Evolutionary conservation across 2,329 filamentous ascomycete species (phyloP).

Genomic region (Pyrenophora tritici-repentis): DNA sequence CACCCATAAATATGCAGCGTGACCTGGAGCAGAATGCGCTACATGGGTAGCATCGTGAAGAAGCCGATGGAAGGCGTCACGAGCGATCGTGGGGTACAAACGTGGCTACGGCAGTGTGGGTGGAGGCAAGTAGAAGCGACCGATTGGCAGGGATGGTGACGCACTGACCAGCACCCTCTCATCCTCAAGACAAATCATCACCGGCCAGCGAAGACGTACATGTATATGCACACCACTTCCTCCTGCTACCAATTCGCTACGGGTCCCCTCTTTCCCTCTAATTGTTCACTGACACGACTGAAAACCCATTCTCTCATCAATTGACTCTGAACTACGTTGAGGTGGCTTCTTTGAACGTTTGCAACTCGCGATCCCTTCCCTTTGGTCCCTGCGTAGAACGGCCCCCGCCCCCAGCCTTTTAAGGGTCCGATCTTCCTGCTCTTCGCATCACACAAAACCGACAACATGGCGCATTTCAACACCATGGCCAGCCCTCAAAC

Average conservation of each 20-base stretch:
- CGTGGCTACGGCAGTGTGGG: conserved; percentile 8
- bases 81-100: conserved; percentile 20
- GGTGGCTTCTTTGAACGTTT: conserved; percentile 8
- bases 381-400: conserved; percentile 19
- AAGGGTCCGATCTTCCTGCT: conserved; percentile 65
- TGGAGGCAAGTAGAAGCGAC: conserved; percentile 15
- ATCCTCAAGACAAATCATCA: conserved; percentile 37
- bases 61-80: conserved; percentile 16
- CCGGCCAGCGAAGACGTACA: conserved; percentile 45
- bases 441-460: conserved; percentile 72
- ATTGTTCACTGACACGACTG: conserved; percentile 7
- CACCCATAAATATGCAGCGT: conserved; percentile 12
- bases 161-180: conserved; percentile 23
- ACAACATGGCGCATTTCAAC: conserved; percentile 64
- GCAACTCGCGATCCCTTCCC: conserved; percentile 19
- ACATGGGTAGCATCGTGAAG: conserved; percentile 8
- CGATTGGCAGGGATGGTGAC: conserved; percentile 27
- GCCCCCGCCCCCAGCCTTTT: conserved; percentile 18
- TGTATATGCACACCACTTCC: conserved; percentile 36
- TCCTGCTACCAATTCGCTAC: conserved; percentile 20
- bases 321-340: conserved; percentile 7
- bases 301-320: conserved; percentile 5
- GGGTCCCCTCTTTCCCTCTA: conserved; percentile 19
- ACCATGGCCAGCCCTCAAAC: conserved; percentile 29
- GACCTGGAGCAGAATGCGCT: conserved; percentile 5